Percentiles rank a stretch among this genome's conserved stretches.
Conservation (phyloP, 768 basidiomycete species). For the Calocera viscosa region DNA sequence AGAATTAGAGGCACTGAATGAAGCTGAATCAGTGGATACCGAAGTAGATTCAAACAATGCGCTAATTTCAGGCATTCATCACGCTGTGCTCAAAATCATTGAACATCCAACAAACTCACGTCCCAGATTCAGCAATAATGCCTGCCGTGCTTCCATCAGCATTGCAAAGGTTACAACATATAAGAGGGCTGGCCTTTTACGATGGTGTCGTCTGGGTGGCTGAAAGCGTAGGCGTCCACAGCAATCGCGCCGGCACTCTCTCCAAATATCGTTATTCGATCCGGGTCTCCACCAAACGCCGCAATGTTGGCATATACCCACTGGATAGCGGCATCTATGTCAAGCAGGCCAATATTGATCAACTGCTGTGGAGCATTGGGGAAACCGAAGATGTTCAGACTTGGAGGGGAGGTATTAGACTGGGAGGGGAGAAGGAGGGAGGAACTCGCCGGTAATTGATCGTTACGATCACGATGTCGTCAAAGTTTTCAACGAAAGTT, state of each 20-base stretch:
- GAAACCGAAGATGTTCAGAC: neutral
- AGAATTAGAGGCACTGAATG: neutral
- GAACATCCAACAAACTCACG: neutral
- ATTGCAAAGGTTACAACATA: neutral
- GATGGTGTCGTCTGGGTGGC: neutral
- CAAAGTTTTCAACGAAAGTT: constrained; percentile 14
- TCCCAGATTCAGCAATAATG: neutral
- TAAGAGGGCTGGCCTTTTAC: neutral
- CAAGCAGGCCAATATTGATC: constrained; percentile 37
- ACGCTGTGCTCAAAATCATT: too few relatives aligned
- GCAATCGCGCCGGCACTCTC: constrained; percentile 48
- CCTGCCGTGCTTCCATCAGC: neutral
- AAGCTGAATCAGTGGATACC: neutral
- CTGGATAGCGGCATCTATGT: constrained; percentile 27
- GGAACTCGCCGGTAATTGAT: constrained; percentile 42
- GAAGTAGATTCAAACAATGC: neutral
- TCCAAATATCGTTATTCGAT: constrained; percentile 40
- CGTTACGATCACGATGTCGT: constrained; percentile 34
- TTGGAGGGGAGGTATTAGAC: constrained; percentile 25
- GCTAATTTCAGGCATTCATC: neutral
- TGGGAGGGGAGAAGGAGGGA: constrained; percentile 36
- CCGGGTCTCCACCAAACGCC: constrained; percentile 24
- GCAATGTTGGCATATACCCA: constrained; percentile 25
- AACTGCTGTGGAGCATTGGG: constrained; percentile 22
- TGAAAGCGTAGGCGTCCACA: constrained; percentile 21